These are phyloP conservation scores for Mrakia gelida DNA, from an alignment of 768 basidiomycete genomes.

Conservation along the genomic window DNA sequence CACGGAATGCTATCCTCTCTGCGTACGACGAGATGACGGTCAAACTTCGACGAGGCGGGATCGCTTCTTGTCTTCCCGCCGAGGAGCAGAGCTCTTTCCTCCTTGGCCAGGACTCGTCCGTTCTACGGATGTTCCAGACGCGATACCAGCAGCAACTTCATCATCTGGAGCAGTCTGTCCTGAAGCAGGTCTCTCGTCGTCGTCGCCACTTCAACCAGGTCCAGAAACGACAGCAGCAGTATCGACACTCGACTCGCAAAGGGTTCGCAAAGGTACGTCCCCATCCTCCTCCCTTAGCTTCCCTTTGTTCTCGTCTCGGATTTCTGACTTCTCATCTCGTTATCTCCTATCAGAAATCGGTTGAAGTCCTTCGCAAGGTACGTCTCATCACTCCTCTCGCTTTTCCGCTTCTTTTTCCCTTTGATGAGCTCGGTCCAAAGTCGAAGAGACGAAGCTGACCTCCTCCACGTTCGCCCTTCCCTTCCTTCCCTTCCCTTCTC, in stretches of 20 bases:
- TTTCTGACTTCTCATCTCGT: background rate
- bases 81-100: too few relatives aligned
- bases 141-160: too few relatives aligned
- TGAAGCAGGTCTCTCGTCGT: background rate
- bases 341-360: background rate
- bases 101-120: too few relatives aligned
- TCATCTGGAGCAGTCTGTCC: too few relatives aligned
- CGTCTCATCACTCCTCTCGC: background rate
- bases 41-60: too few relatives aligned
- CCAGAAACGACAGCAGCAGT: background rate
- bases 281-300: background rate
- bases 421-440: background rate
- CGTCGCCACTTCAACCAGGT: background rate
- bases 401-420: background rate
- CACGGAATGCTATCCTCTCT: too few relatives aligned
- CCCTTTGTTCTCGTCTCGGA: background rate
- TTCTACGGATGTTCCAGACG: too few relatives aligned
- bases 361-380: constrained; percentile 20
- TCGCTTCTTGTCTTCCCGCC: too few relatives aligned
- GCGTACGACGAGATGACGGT: too few relatives aligned
- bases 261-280: constrained; percentile 6
- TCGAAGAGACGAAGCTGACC: background rate
- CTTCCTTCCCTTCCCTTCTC: background rate
- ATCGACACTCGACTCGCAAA: background rate
- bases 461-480: background rate